Evolutionary conservation across 2,329 filamentous ascomycete genomes (phyloP).

Genomic region (Botrytis aclada): DNA sequence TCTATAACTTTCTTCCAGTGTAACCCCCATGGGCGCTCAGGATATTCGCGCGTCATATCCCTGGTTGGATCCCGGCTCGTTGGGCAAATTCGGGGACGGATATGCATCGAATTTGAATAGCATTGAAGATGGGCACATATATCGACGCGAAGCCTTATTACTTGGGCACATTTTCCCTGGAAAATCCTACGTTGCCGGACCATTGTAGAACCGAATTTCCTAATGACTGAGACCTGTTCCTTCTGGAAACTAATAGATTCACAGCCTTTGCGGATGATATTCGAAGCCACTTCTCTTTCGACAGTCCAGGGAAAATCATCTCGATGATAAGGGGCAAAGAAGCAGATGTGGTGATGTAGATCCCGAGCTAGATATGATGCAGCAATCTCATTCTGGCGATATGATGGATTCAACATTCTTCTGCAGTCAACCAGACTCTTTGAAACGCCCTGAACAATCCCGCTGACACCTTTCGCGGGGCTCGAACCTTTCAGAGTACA

Average conservation of each 20-base stretch:
- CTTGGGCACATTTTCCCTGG: background rate
- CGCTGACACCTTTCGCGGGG: background rate
- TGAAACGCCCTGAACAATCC: background rate
- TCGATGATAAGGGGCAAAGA: background rate
- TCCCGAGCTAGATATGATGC: background rate
- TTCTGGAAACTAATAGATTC: background rate
- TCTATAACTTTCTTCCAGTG: background rate
- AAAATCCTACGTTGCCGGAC: background rate
- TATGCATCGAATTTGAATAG: background rate
- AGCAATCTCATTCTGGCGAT: background rate
- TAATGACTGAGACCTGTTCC: background rate
- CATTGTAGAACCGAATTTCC: background rate
- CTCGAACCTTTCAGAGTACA: background rate
- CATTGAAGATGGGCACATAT: conserved; percentile 1
- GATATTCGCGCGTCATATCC: background rate
- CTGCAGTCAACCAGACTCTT: background rate
- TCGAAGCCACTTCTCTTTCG: background rate
- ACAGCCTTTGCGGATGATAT: background rate
- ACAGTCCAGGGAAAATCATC: background rate
- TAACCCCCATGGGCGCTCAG: background rate
- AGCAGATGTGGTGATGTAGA: background rate
- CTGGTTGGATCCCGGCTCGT: background rate
- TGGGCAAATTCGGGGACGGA: background rate
- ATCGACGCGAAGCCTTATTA: background rate
- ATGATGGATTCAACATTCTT: background rate